Base-by-base conservation (phyloP, 2,329 filamentous ascomycete genomes). In the Didymella glomerata region DNA sequence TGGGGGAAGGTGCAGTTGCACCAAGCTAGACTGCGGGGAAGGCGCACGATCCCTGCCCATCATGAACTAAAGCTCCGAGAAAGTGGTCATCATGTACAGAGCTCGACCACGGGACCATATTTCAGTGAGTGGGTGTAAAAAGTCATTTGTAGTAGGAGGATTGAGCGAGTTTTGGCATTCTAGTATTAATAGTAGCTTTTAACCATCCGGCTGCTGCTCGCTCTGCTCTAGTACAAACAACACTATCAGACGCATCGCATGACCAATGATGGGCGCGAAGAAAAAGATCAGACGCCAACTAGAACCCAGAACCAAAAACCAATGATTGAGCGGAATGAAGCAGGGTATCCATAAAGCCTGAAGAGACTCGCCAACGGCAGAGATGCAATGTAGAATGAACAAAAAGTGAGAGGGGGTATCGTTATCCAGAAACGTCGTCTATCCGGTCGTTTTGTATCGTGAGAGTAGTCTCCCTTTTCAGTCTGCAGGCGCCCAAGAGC, bases 401-500 rank as follows among this genome's bases (percentile, higher is more conserved):
- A 59, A 20, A 50, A 46, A 42, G 20, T 24, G 40, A 36, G 32
- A n/a, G 2, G 48, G 57, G 64, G 65, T 62, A 64, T 71, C 69
- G 71, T 72, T 72, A 71, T 73, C 68, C 65, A 64, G 60, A 62
- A 57, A 28, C 38, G 41, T 59, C 27, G 22, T 54, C 51, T 54
- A 49, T 51, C 24, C 36, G 34, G 38, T 48, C 50, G 34, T 42
- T 14, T 32, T 34, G 8, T 22, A 16, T 44, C 32, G 24, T 40
- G 46, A 44, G 38, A 49, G 41, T 16, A 11, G 16, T 14, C n/a
- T 36, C 16, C 27, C 20, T 45, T 63, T 72, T 18, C 62, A 68
- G 11, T 69, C 64, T 5, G 62, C 54, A 34, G 57, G 47, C 24
- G 71, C 54, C 73, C 74, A 76, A n/a, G 71, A 55, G n/a, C 68